Evolutionary conservation across 2,329 filamentous ascomycete species (phyloP).

Genomic region (Sporothrix brunneoviolacea): DNA sequence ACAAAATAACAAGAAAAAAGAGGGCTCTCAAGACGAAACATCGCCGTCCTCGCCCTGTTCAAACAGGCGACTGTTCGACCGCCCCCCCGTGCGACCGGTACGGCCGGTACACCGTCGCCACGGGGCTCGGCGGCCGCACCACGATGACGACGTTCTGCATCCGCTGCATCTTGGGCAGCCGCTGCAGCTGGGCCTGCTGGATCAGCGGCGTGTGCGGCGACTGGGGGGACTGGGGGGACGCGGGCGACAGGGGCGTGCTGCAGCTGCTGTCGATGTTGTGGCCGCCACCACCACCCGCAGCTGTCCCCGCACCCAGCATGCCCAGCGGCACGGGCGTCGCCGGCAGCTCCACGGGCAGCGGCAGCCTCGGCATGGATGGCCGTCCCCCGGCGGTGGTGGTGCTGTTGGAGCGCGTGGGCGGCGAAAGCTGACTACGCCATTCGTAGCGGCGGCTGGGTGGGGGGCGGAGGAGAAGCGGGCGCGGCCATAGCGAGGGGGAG

Average conservation of each 20-base stretch:
- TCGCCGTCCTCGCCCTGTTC: too few species aligned
- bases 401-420: neutral
- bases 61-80: too few species aligned
- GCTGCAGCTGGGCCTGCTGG: conserved; percentile 7
- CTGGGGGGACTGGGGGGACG: neutral
- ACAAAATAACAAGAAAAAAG: too few species aligned
- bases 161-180: neutral
- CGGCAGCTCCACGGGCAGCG: conserved; percentile 14
- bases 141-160: neutral
- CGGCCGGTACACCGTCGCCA: too few species aligned
- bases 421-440: too few species aligned
- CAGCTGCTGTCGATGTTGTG: neutral
- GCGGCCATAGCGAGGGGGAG: neutral
- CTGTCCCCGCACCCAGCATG: neutral
- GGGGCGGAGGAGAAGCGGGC: neutral
- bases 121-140: neutral
- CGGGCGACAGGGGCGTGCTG: neutral
- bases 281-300: too few species aligned
- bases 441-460: too few species aligned
- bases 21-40: too few species aligned
- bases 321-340: conserved; percentile 10
- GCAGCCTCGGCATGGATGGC: too few species aligned
- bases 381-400: too few species aligned
- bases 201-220: neutral
- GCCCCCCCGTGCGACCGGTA: too few species aligned